Evolutionary conservation across 169 alveolate genomes (phyloP).

Genomic region (Perkinsus olseni): DNA sequence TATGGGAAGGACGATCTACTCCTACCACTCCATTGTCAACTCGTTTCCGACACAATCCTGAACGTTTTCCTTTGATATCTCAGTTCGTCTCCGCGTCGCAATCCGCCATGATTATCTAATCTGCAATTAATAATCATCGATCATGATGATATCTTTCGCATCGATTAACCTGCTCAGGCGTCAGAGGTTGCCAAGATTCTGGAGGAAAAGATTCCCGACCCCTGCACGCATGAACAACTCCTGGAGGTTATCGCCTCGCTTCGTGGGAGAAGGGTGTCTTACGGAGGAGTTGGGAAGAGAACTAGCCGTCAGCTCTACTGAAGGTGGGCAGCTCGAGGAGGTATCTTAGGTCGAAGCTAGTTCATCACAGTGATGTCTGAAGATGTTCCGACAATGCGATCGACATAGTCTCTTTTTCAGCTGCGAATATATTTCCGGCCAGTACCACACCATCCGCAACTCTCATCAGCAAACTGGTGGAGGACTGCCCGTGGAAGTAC

Average conservation of each 20-base stretch:
- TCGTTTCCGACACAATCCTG: too few relatives aligned
- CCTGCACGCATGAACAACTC: neutral
- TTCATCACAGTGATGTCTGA: too few relatives aligned
- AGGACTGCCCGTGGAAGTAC: neutral
- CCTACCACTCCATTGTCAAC: too few relatives aligned
- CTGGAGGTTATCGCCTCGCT: neutral
- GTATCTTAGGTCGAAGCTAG: too few relatives aligned
- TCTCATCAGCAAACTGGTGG: neutral
- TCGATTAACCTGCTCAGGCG: neutral
- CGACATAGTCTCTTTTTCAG: neutral
- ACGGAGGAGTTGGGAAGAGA: neutral
- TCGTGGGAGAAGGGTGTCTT: neutral
- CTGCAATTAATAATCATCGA: too few relatives aligned
- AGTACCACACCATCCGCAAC: neutral
- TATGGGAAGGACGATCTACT: too few relatives aligned
- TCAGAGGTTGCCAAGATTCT: neutral
- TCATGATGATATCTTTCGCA: too few relatives aligned
- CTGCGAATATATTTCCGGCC: neutral
- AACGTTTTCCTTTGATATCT: too few relatives aligned
- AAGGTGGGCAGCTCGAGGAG: too few relatives aligned
- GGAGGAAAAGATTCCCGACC: neutral
- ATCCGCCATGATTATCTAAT: too few relatives aligned
- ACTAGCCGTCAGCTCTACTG: neutral
- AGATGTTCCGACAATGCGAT: neutral
- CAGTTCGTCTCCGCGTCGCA: too few relatives aligned